Conservation (phyloP, 805 yeast genomes). For the Kodamaea sagamina region DNA sequence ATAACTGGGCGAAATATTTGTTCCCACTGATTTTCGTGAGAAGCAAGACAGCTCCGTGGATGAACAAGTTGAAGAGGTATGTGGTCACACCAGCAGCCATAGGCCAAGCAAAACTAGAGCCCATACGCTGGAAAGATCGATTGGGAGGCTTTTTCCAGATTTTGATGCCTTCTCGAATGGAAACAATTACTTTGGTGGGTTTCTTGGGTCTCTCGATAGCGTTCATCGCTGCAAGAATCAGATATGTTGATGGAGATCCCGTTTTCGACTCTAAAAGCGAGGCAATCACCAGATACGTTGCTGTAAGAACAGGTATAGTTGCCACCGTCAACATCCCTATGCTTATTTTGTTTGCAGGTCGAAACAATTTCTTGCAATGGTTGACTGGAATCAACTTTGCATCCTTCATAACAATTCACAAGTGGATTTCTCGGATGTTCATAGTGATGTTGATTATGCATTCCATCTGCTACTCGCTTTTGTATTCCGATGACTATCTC, state of each 20-base stretch:
- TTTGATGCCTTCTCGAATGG: slow-evolving; percentile 21
- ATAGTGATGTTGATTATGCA: slow-evolving; percentile 22
- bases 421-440: slow-evolving; percentile 24
- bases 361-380: slow-evolving; percentile 24
- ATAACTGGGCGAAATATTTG: slow-evolving; percentile 26
- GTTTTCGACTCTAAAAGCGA: slow-evolving; percentile 12
- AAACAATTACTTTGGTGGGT: slow-evolving; percentile 8
- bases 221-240: slow-evolving; percentile 27
- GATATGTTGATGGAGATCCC: slow-evolving; percentile 28
- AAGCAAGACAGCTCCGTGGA: not conserved
- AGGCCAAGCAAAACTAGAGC: slow-evolving; percentile 19
- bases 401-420: slow-evolving; percentile 23
- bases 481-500: slow-evolving; percentile 15
- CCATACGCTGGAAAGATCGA: slow-evolving; percentile 19
- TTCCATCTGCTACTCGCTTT: slow-evolving; percentile 20
- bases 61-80: slow-evolving; percentile 13
- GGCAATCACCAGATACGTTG: slow-evolving; percentile 30
- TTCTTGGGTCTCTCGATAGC: slow-evolving; percentile 23
- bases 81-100: slow-evolving; percentile 25
- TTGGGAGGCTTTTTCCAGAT: slow-evolving; percentile 16
- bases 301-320: slow-evolving; percentile 56
- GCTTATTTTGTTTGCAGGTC: slow-evolving; percentile 64
- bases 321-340: slow-evolving; percentile 56
- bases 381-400: slow-evolving; percentile 17
- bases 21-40: slow-evolving; percentile 20